Conservation (phyloP, 2,329 filamentous ascomycete genomes). For the Anisogramma anomala region DNA sequence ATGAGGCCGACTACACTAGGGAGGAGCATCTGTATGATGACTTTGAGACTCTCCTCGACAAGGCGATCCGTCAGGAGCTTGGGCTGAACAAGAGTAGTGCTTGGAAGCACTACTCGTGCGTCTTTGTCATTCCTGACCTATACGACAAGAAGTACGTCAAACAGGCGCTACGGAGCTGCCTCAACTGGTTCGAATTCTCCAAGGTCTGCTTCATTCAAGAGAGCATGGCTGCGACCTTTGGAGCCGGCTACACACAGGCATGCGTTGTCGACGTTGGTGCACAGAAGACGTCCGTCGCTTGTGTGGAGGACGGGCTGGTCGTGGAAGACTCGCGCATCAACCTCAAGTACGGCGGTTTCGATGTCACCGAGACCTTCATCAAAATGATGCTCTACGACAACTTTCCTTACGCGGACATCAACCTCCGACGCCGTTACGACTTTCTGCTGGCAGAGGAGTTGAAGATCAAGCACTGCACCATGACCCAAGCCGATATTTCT, state of each 20-base stretch:
- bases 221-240: slow-evolving; percentile 87
- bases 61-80: slow-evolving; percentile 75
- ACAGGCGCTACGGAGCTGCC: slow-evolving; percentile 69
- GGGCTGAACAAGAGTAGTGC: slow-evolving; percentile 66
- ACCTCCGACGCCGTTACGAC: slow-evolving; percentile 79
- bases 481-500: slow-evolving; percentile 80
- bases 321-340: slow-evolving; percentile 92
- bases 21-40: slow-evolving; percentile 76
- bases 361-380: slow-evolving; percentile 88
- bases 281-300: slow-evolving; percentile 94
- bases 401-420: slow-evolving; percentile 92
- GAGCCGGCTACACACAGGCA: slow-evolving; percentile 83
- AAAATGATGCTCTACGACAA: slow-evolving; percentile 98
- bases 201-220: slow-evolving; percentile 92
- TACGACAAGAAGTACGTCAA: slow-evolving; percentile 93
- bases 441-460: slow-evolving; percentile 89
- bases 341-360: slow-evolving; percentile 82
- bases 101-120: slow-evolving; percentile 85
- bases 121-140: slow-evolving; percentile 93
- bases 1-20: slow-evolving; percentile 76
- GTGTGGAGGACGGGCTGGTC: slow-evolving; percentile 91
- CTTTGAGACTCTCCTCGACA: slow-evolving; percentile 75
- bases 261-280: slow-evolving; percentile 95
- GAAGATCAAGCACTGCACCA: slow-evolving; percentile 84
- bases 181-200: slow-evolving; percentile 82